These are phyloP conservation scores for Spencermartinsiella europaea DNA, from an alignment of 805 yeast species.

Conservation along the genomic window DNA sequence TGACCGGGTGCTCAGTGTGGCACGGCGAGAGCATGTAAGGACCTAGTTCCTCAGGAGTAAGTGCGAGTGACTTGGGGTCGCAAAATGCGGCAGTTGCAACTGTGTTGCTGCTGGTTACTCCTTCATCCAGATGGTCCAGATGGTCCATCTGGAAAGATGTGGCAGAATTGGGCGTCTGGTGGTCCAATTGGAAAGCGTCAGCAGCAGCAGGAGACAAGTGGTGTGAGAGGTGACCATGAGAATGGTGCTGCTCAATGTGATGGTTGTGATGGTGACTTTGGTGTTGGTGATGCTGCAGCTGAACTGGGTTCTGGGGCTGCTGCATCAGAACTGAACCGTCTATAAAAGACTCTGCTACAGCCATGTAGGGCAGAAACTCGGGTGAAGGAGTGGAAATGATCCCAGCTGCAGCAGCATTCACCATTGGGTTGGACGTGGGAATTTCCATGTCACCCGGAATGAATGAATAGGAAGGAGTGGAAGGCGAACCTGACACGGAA, in stretches of 20 bases:
- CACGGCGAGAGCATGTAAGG: neutral
- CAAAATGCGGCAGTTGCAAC: slow-evolving; percentile 11
- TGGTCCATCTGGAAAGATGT: neutral
- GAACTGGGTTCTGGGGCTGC: neutral
- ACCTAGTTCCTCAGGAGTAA: slow-evolving; percentile 4
- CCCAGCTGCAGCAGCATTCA: neutral
- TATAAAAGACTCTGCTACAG: neutral
- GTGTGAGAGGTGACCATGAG: neutral
- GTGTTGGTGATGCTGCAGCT: neutral
- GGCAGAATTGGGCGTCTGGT: neutral
- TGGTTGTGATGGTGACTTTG: slow-evolving; percentile 1
- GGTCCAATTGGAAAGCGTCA: neutral
- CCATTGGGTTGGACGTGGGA: neutral
- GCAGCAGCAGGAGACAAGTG: neutral
- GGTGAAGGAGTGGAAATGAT: neutral
- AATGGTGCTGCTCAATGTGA: neutral
- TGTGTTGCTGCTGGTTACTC: neutral
- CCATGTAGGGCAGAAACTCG: neutral
- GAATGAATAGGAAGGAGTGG: slow-evolving; percentile 15
- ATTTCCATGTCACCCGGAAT: neutral
- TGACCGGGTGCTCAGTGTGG: neutral
- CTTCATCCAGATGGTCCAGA: neutral
- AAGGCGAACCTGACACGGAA: slow-evolving; percentile 14
- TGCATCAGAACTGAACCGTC: neutral
- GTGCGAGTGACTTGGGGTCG: slow-evolving; percentile 20